A percentile compares a stretch with the other conserved stretches of the same genome.
These are phyloP conservation scores for Botryosphaeria dothidea DNA, from an alignment of 2,329 filamentous ascomycete genomes.

Conservation along the genomic window DNA sequence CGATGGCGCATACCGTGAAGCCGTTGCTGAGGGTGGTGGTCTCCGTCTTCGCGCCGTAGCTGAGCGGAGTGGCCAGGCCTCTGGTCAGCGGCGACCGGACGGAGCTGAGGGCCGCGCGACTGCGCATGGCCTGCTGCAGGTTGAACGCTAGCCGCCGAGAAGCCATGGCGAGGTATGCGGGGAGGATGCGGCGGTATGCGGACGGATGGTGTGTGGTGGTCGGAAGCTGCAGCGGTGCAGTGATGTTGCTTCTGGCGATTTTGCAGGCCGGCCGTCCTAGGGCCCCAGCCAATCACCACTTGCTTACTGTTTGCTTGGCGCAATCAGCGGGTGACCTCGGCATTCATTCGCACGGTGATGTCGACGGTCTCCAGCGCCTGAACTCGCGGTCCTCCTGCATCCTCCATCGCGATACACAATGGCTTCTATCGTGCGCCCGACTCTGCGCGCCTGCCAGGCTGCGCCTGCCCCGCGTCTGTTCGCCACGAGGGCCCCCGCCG, in stretches of 20 bases:
- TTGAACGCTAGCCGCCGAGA: conserved; percentile 96
- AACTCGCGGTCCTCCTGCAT: not conserved
- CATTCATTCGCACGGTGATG: conserved; percentile 12
- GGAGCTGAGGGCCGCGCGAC: conserved; percentile 78
- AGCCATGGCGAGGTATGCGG: conserved; percentile 66
- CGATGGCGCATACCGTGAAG: conserved; percentile 70
- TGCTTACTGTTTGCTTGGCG: conserved; percentile 15
- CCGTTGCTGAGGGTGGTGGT: conserved; percentile 96
- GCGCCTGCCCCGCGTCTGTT: conserved; percentile 46
- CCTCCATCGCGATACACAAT: conserved; percentile 37
- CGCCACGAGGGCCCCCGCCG: conserved; percentile 37
- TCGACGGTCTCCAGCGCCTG: not conserved
- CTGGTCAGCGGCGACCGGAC: conserved; percentile 72
- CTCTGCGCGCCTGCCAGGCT: conserved; percentile 46
- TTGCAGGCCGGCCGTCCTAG: conserved; percentile 8
- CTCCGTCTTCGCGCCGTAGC: conserved; percentile 78
- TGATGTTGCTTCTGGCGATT: conserved; percentile 14
- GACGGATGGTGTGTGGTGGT: conserved; percentile 51
- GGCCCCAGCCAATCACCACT: conserved; percentile 7
- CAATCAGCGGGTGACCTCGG: conserved; percentile 17
- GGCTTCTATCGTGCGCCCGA: conserved; percentile 55
- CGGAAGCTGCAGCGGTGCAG: conserved; percentile 33
- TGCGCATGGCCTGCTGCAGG: conserved; percentile 86
- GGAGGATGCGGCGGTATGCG: conserved; percentile 29
- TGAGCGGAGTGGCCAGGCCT: conserved; percentile 85